phyloP scores from a whole-genome alignment of 2,329 filamentous ascomycete genomes.

The Clonostachys rosea region DNA sequence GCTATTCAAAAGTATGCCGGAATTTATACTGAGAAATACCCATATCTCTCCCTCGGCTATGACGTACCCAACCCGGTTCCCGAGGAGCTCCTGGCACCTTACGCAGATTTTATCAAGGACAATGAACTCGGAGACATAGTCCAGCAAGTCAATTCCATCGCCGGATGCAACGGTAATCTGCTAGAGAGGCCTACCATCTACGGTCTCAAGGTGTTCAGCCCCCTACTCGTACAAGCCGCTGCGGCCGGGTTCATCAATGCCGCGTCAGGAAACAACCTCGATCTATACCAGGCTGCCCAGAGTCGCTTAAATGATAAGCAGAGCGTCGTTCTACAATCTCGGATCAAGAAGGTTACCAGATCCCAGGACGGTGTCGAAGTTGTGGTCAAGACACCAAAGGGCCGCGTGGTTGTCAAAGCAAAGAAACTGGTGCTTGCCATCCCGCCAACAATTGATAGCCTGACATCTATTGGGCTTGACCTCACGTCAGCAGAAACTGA shows the following conservation, averaged over 20 bases:
- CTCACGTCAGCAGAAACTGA: not conserved
- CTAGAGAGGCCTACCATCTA: not conserved
- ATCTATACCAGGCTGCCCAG: not conserved
- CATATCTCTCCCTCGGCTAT: conserved; percentile 1
- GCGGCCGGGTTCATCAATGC: not conserved
- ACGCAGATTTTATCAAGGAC: conserved; percentile 31
- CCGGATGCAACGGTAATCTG: not conserved
- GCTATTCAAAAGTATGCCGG: not conserved
- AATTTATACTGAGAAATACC: not conserved
- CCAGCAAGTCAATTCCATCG: not conserved
- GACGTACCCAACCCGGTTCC: conserved; percentile 36
- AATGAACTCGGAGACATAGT: not conserved
- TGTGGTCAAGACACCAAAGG: not conserved
- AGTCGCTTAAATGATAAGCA: not conserved
- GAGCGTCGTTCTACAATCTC: not conserved
- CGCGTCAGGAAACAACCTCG: not conserved
- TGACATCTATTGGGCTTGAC: not conserved
- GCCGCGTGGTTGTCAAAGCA: not conserved
- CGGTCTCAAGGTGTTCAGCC: not conserved
- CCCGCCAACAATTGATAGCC: not conserved
- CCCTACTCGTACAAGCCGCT: not conserved
- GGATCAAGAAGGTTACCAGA: not conserved
- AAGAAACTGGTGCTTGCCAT: not conserved
- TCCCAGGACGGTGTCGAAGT: not conserved
- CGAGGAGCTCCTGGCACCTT: conserved; percentile 33